Evolutionary conservation across 2,329 filamentous ascomycete genomes (phyloP).

Genomic region (Aspergillus hortae): DNA sequence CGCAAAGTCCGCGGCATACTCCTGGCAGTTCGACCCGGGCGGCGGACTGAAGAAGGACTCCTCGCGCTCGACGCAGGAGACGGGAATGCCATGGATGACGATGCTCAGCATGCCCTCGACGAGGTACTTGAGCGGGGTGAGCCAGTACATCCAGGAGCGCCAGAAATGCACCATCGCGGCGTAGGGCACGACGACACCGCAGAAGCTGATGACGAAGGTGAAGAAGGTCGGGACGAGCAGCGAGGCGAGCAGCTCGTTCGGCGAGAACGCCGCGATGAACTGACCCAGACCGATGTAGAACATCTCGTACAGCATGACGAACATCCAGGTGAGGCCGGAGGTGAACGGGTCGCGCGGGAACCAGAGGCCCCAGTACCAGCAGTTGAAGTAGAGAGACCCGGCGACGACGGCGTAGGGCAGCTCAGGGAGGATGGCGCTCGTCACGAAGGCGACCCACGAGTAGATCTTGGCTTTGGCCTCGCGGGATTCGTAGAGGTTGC

Average conservation of each 20-base stretch:
- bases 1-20: slow-evolving; percentile 56
- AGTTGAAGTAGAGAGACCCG: slow-evolving; percentile 62
- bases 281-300: slow-evolving; percentile 65
- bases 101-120: slow-evolving; percentile 60
- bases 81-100: slow-evolving; percentile 52
- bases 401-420: slow-evolving; percentile 66
- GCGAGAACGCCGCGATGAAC: slow-evolving; percentile 63
- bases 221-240: slow-evolving; percentile 67
- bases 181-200: slow-evolving; percentile 70
- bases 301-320: slow-evolving; percentile 63
- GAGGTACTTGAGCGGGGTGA: slow-evolving; percentile 66
- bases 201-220: slow-evolving; percentile 67
- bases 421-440: slow-evolving; percentile 64
- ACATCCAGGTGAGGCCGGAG: slow-evolving; percentile 60
- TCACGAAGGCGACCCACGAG: slow-evolving; percentile 68
- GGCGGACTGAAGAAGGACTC: slow-evolving; percentile 60
- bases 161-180: slow-evolving; percentile 62
- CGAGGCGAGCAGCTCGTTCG: slow-evolving; percentile 64
- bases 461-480: slow-evolving; percentile 79
- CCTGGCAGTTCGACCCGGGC: slow-evolving; percentile 55
- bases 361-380: slow-evolving; percentile 58
- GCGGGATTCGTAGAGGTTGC: slow-evolving; percentile 65
- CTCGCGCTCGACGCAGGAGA: slow-evolving; percentile 56
- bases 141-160: slow-evolving; percentile 63
- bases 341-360: slow-evolving; percentile 56